A percentile compares a stretch with the other conserved stretches of the same genome.
Conservation (phyloP, 257 asterid genomes). For the Nicotiana sylvestris region DNA sequence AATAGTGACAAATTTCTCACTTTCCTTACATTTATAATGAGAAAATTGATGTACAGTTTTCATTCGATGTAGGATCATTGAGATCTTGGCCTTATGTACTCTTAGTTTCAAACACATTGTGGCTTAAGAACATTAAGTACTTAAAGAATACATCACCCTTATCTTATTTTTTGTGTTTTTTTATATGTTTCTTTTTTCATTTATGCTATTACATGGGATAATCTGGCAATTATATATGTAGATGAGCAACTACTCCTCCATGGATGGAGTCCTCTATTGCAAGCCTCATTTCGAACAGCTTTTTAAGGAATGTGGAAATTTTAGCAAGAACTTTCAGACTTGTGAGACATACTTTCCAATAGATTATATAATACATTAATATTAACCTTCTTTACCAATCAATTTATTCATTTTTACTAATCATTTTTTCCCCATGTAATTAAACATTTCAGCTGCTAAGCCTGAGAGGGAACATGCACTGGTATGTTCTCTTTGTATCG, state of each 20-base stretch:
- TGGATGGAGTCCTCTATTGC: constrained; percentile 49
- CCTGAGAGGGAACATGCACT: constrained; percentile 2
- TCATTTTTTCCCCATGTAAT: not conserved
- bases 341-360: not conserved
- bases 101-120: too few species aligned
- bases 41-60: too few species aligned
- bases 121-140: too few species aligned
- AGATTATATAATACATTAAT: not conserved
- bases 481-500: not conserved
- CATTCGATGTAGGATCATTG: too few species aligned
- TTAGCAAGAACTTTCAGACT: constrained; percentile 27
- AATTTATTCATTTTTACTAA: not conserved
- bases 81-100: too few species aligned
- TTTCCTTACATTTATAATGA: too few species aligned
- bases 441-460: not conserved
- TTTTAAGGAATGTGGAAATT: constrained; percentile 28
- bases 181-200: not conserved
- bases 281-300: constrained; percentile 28
- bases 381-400: not conserved
- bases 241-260: constrained; percentile 64
- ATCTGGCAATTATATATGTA: not conserved
- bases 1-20: too few species aligned
- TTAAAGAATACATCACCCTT: too few species aligned
- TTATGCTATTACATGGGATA: not conserved
- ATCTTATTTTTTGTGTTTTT: too few species aligned